A percentile compares a stretch with the other conserved stretches of the same genome.
Conservation (phyloP, 2,329 filamentous ascomycete species). For the Camillea tinctor region DNA sequence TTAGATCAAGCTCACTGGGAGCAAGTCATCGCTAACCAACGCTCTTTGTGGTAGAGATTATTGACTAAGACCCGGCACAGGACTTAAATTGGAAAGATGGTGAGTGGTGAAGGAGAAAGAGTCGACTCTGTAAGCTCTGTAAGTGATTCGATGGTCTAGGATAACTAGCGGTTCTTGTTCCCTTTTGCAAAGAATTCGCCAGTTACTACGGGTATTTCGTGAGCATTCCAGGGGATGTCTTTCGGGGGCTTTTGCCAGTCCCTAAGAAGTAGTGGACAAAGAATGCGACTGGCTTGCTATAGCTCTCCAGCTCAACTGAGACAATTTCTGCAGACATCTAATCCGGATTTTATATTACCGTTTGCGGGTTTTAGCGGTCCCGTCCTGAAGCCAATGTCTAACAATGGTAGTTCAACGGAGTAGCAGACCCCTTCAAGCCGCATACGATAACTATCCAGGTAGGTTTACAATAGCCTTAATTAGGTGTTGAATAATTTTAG, state of each 20-base stretch:
- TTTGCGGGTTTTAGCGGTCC: constrained; percentile 24
- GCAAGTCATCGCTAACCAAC: constrained; percentile 10
- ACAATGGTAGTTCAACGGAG: constrained; percentile 9
- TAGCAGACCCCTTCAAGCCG: not conserved
- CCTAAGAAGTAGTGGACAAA: constrained; percentile 25
- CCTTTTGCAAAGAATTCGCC: constrained; percentile 18
- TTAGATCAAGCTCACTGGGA: constrained; percentile 6
- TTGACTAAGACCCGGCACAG: constrained; percentile 6
- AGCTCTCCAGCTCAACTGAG: constrained; percentile 15
- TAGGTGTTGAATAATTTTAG: not conserved
- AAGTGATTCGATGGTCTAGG: constrained; percentile 6
- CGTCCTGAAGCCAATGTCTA: constrained; percentile 12
- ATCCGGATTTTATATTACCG: constrained; percentile 14
- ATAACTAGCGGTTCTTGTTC: constrained; percentile 19
- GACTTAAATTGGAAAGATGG: not conserved
- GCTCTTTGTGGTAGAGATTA: constrained; percentile 4
- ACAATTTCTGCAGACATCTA: constrained; percentile 17
- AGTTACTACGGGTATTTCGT: constrained; percentile 14
- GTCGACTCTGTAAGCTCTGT: constrained; percentile 9
- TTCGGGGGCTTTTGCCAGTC: constrained; percentile 13
- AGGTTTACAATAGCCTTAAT: not conserved
- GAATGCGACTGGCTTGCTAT: constrained; percentile 19
- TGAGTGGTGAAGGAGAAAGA: constrained; percentile 8
- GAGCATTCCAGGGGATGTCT: constrained; percentile 24
- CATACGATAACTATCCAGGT: not conserved